Percentiles rank a stretch among this genome's conserved stretches.
Conservation (phyloP, 352 stramenopile genomes). For the Phytophthora constricta region DNA sequence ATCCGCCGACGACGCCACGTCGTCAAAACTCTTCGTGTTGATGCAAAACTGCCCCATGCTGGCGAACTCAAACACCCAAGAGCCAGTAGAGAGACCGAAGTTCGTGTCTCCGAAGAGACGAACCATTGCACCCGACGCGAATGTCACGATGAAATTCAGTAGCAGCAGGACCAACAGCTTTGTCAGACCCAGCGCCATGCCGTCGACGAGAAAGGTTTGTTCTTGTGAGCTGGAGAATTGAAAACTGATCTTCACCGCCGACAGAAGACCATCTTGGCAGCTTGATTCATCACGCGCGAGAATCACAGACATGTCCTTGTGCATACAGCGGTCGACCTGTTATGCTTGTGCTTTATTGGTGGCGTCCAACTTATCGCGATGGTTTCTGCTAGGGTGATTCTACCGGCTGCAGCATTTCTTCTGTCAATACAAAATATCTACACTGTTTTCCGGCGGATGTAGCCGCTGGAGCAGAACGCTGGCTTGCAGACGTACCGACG, state of each 20-base stretch:
- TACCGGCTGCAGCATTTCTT: neutral
- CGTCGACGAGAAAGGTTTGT: neutral
- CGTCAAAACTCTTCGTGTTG: constrained; percentile 1
- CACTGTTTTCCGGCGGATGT: constrained; percentile 75
- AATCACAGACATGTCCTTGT: too few species aligned
- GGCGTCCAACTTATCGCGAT: neutral
- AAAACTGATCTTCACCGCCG: neutral
- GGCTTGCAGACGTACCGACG: constrained; percentile 88
- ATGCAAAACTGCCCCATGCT: constrained; percentile 7
- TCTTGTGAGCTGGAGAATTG: neutral
- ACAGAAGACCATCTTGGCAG: neutral
- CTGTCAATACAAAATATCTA: constrained; percentile 28
- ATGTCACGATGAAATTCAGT: neutral
- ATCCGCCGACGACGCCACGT: constrained; percentile 11
- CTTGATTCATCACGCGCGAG: neutral
- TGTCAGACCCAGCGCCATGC: neutral
- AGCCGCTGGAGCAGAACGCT: constrained; percentile 85
- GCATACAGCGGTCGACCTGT: too few species aligned
- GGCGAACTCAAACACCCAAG: constrained; percentile 11
- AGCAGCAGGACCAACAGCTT: neutral
- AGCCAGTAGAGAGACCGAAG: constrained; percentile 3
- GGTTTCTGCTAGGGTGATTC: neutral
- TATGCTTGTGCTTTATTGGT: too few species aligned
- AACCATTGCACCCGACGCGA: neutral
- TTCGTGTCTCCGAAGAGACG: constrained; percentile 13